These are phyloP conservation scores for Micractinium conductrix DNA, from an alignment of 139 green algal genomes.

Conservation along the genomic window DNA sequence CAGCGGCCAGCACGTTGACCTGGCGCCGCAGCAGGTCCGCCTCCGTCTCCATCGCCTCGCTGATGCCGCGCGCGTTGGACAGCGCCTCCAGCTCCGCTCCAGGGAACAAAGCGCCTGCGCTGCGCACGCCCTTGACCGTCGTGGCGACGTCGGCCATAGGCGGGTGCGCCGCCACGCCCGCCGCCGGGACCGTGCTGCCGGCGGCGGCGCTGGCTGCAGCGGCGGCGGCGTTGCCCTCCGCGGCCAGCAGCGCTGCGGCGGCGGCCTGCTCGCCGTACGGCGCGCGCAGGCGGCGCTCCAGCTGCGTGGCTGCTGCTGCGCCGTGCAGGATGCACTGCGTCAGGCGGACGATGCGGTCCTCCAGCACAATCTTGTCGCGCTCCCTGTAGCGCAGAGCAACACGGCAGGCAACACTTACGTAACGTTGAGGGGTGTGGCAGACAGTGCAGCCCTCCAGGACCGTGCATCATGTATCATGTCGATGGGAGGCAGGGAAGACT, in stretches of 20 bases:
- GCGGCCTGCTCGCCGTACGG: neutral
- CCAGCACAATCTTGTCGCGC: conserved; percentile 28
- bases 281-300: conserved; percentile 26
- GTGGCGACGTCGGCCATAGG: neutral
- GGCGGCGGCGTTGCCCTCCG: neutral
- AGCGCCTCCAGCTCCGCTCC: neutral
- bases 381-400: no score
- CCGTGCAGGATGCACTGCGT: conserved; percentile 39
- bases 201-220: neutral
- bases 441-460: no score
- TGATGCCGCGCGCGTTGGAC: neutral
- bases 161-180: neutral
- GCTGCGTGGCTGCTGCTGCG: conserved; percentile 7
- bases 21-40: conserved; percentile 43
- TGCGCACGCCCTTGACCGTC: neutral
- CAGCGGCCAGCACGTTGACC: conserved; percentile 40
- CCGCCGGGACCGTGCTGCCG: neutral
- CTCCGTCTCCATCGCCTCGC: conserved; percentile 26
- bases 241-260: neutral
- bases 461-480: no score
- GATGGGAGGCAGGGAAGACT: no score
- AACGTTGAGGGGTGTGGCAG: no score
- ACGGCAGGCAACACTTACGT: neutral
- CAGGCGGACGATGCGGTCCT: conserved; percentile 30
- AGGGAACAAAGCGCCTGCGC: conserved; percentile 28